Base-by-base conservation (phyloP, 106 monocot genomes). In the Apostasia shenzhenica region DNA sequence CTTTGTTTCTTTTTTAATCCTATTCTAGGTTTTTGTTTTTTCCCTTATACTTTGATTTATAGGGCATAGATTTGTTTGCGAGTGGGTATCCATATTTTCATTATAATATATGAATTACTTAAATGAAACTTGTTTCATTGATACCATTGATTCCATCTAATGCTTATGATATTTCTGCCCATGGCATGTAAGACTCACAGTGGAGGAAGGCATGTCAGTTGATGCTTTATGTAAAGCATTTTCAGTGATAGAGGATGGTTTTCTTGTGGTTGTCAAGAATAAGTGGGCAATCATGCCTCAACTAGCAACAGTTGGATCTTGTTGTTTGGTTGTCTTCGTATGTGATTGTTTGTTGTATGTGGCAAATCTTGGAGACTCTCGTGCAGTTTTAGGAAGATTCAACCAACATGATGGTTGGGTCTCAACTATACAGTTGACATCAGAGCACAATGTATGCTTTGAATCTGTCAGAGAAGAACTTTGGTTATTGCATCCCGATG, bases 391-490 rank as follows among this genome's bases (percentile, higher is more conserved):
- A 40, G 92, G 83, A 38, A 78, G 78, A 72, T 75, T 76, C 14
- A 50, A 52, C 6, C 70, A 41, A 56, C 72, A 75, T 50, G 14
- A 59, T 49, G 71, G 69, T 58, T 78, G 78, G 14, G 76, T 87
- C 50, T 72, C 54, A 38, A 84, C 86, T 39, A 50, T 87, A 6
- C 90, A 87, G 39, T 7, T 94, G 70, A 82, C 87, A 7, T 37
- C 53, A 3, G 94, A 94, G 59, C 89, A 94, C 66, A 94, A 94
- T 84, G 93, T 82, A 13, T 72, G 69, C 46, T n/a, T 70, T 40
- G 79, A 84, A 57, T 73, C 82, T 59, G 78, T 89, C 44, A 87
- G 93, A 55, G 75, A 87, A 1, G 93, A 94, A 63, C 61, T 94
- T 43, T 70, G 57, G 2, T 63, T 61, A 6, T 58, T 78, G 77